Conservation (phyloP, 2,329 filamentous ascomycete species). For the Penicillium sp. region DNA sequence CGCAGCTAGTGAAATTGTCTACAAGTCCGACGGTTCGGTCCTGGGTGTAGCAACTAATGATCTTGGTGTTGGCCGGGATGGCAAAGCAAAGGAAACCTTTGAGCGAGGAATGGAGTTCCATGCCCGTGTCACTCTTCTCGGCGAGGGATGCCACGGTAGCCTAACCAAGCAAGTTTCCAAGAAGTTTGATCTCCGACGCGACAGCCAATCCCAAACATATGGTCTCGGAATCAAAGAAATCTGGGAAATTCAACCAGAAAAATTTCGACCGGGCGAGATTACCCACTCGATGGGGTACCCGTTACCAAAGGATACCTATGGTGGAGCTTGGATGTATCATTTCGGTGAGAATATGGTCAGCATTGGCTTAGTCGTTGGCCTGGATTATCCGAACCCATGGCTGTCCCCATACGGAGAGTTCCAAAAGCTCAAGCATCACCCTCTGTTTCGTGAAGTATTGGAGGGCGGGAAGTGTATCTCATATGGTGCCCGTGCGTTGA, state of each 20-base stretch:
- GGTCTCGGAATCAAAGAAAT: constrained; percentile 94
- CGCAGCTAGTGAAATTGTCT: constrained; percentile 90
- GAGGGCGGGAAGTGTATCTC: constrained; percentile 97
- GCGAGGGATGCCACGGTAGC: constrained; percentile 93
- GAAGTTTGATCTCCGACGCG: constrained; percentile 86
- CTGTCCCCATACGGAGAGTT: constrained; percentile 94
- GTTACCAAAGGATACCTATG: constrained; percentile 85
- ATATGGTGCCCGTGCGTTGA: constrained; percentile 87
- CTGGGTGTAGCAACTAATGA: constrained; percentile 96
- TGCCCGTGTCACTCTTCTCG: constrained; percentile 87
- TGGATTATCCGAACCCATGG: constrained; percentile 98
- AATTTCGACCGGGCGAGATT: constrained; percentile 85
- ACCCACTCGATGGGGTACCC: constrained; percentile 94
- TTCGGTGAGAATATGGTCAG: constrained; percentile 97
- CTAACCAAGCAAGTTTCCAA: constrained; percentile 93
- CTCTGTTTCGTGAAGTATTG: constrained; percentile 83
- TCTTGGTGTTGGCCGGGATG: constrained; percentile 79
- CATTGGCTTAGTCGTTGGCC: constrained; percentile 85
- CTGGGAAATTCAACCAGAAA: constrained; percentile 93
- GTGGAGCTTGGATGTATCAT: constrained; percentile 99
- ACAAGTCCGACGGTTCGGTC: constrained; percentile 83
- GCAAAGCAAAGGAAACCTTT: constrained; percentile 85
- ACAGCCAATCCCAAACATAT: constrained; percentile 94
- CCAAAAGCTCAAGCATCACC: constrained; percentile 97
- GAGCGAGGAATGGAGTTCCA: constrained; percentile 99